Conservation (phyloP, 805 yeast species). For the Kazachstania bromeliacearum region DNA sequence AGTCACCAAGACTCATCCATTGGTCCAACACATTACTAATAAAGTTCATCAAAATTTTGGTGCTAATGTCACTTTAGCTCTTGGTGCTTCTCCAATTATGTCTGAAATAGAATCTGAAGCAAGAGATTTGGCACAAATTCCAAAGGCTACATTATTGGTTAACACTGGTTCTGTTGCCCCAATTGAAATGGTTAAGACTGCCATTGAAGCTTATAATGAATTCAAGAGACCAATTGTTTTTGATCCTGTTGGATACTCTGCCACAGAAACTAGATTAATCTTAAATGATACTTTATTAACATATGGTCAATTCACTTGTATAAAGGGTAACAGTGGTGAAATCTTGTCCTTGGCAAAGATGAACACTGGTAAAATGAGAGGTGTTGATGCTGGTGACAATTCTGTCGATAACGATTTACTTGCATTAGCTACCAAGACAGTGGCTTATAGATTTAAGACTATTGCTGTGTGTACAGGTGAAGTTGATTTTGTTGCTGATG, state of each 20-base stretch:
- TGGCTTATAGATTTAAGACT: conserved; percentile 43
- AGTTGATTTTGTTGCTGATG: conserved; percentile 43
- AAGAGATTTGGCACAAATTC: conserved; percentile 49
- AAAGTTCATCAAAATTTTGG: conserved; percentile 81
- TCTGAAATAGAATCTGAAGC: conserved; percentile 64
- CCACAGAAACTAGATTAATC: conserved; percentile 47
- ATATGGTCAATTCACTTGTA: conserved; percentile 50
- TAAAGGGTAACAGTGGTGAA: conserved; percentile 85
- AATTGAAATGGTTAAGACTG: conserved; percentile 38
- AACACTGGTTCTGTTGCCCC: conserved; percentile 69
- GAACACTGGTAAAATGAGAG: conserved; percentile 44
- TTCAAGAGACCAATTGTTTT: conserved; percentile 55
- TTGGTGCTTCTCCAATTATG: conserved; percentile 87
- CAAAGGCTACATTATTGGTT: conserved; percentile 48
- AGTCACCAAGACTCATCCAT: conserved; percentile 36
- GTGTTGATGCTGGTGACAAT: conserved; percentile 49
- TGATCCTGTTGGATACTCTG: conserved; percentile 94
- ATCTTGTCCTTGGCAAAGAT: conserved; percentile 50
- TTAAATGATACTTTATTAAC: conserved; percentile 43
- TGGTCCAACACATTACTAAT: conserved; percentile 83
- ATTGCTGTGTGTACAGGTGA: conserved; percentile 68
- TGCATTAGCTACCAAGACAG: conserved; percentile 35
- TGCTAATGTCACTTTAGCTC: conserved; percentile 76
- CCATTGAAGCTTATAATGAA: conserved; percentile 49
- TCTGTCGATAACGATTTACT: conserved; percentile 21